Percentiles rank a stretch among this genome's conserved stretches.
Evolutionary conservation across 2,329 filamentous ascomycete species (phyloP).

Genomic region (Beauveria sp.): DNA sequence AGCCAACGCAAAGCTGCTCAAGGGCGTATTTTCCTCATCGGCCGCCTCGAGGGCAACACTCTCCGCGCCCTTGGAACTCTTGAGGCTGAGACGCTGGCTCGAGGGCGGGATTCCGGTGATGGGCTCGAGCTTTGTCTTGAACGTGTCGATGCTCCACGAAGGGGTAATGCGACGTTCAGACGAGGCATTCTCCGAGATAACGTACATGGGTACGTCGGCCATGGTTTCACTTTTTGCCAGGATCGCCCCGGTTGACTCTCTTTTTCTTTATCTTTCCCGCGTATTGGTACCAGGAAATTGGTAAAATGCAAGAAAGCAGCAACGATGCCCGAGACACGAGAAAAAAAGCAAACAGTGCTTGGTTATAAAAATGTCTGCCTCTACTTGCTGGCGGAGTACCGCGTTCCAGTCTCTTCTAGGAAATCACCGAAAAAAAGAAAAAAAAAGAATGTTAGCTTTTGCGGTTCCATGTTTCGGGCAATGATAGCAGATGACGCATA

Average conservation of each 20-base stretch:
- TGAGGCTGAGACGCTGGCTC: conserved; percentile 68
- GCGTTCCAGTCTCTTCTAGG: neutral
- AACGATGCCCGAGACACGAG: too few relatives aligned
- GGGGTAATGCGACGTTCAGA: conserved; percentile 90
- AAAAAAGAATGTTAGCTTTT: neutral
- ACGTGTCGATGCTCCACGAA: conserved; percentile 77
- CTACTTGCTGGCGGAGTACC: neutral
- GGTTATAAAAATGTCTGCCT: neutral
- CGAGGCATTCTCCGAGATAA: conserved; percentile 67
- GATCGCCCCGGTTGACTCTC: neutral
- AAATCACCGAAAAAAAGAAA: neutral
- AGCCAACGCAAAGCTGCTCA: conserved; percentile 59
- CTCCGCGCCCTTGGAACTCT: conserved; percentile 49
- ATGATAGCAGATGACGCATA: neutral
- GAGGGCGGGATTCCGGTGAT: conserved; percentile 85
- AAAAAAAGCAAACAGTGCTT: neutral
- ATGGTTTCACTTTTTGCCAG: conserved; percentile 30
- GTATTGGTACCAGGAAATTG: too few relatives aligned
- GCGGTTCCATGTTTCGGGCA: neutral
- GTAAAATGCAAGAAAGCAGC: too few relatives aligned
- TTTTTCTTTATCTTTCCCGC: neutral
- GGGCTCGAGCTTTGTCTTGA: conserved; percentile 84
- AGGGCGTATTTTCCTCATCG: conserved; percentile 63
- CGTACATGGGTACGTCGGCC: conserved; percentile 67
- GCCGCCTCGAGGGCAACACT: conserved; percentile 58